These are phyloP conservation scores for Candida pseudofarinosa DNA, from an alignment of 805 yeast species.

Conservation along the genomic window DNA sequence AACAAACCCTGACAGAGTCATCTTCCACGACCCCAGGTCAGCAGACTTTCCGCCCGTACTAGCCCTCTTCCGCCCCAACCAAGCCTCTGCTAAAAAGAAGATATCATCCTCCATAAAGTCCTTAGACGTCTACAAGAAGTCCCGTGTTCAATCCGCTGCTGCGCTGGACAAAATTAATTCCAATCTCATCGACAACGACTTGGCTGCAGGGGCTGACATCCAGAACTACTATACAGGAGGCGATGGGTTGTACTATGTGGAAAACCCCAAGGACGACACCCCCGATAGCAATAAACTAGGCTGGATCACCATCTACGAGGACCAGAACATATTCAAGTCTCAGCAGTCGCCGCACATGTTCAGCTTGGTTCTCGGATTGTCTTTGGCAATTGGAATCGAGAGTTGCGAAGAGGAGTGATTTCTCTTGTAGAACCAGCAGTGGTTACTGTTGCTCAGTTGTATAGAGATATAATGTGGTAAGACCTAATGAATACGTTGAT, in stretches of 20 bases:
- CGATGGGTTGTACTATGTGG: conserved; percentile 47
- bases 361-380: conserved; percentile 51
- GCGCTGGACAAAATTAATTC: conserved; percentile 6
- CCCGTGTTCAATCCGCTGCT: not conserved
- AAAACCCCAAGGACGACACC: conserved; percentile 53
- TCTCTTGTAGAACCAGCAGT: too few species aligned
- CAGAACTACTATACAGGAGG: conserved; percentile 41
- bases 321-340: conserved; percentile 20
- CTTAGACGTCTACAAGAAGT: conserved; percentile 13
- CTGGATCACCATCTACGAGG: conserved; percentile 62
- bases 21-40: conserved; percentile 18
- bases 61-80: conserved; percentile 41
- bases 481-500: not conserved
- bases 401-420: conserved; percentile 3
- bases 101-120: conserved; percentile 33
- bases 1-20: conserved; percentile 4
- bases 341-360: conserved; percentile 40
- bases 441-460: too few species aligned
- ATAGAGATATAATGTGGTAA: not conserved
- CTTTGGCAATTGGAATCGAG: conserved; percentile 46
- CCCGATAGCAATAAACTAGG: conserved; percentile 60
- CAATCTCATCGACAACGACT: conserved; percentile 16
- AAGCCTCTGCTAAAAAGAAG: conserved; percentile 32
- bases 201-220: conserved; percentile 20
- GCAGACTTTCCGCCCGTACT: conserved; percentile 28